These are phyloP conservation scores for Clathrospora elynae DNA, from an alignment of 2,329 filamentous ascomycete genomes.

Conservation along the genomic window DNA sequence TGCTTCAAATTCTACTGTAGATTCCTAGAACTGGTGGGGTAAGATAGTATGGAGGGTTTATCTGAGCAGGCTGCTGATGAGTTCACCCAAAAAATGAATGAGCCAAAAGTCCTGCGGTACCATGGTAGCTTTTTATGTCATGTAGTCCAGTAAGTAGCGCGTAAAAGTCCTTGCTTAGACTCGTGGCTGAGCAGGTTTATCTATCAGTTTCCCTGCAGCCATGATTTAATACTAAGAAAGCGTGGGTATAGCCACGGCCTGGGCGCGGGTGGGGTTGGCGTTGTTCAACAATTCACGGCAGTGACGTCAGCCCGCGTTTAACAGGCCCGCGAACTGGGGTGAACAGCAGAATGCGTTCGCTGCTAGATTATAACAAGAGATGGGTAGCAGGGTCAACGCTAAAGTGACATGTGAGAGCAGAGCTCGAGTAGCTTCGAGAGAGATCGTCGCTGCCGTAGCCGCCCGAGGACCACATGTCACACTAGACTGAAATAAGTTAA, in stretches of 20 bases:
- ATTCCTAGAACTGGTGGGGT: not conserved
- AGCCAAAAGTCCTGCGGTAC: constrained; percentile 3
- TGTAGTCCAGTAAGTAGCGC: constrained; percentile 9
- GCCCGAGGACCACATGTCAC: not conserved
- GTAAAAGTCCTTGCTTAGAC: constrained; percentile 5
- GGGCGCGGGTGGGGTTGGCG: constrained; percentile 12
- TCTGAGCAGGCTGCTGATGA: not conserved
- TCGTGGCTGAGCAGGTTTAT: constrained; percentile 26
- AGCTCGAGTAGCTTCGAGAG: not conserved
- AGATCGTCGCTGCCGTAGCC: constrained; percentile 11
- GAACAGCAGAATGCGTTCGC: not conserved
- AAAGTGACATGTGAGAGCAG: not conserved
- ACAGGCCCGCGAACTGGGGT: not conserved
- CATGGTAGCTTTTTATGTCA: constrained; percentile 14
- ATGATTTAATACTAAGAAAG: constrained; percentile 8
- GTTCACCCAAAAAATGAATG: not conserved
- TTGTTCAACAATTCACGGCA: constrained; percentile 31
- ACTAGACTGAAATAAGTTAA: not conserved
- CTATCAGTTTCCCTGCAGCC: constrained; percentile 16
- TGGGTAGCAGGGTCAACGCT: not conserved
- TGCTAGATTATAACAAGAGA: not conserved
- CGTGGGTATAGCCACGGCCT: constrained; percentile 14
- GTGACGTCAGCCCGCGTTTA: constrained; percentile 34
- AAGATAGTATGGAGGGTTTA: not conserved
- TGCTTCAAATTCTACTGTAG: no score